These are phyloP conservation scores for Hypoxylon sp. DNA, from an alignment of 2,329 filamentous ascomycete species.

Conservation along the genomic window DNA sequence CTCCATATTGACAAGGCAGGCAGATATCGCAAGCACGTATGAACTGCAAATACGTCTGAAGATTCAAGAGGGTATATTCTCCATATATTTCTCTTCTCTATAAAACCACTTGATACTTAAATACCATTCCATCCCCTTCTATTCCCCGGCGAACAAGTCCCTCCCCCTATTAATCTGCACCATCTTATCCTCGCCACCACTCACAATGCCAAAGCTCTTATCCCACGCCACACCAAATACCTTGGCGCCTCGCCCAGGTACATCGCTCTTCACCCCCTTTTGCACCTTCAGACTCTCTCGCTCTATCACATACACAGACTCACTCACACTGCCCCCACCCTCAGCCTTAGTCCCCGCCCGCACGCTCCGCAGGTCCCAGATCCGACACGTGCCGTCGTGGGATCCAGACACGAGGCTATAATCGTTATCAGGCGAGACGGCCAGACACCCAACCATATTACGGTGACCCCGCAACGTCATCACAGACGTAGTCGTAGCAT, in stretches of 20 bases:
- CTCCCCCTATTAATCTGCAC: constrained; percentile 88
- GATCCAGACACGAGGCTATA: constrained; percentile 90
- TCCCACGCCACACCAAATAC: constrained; percentile 93
- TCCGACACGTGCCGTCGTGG: constrained; percentile 90
- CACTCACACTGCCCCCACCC: constrained; percentile 73
- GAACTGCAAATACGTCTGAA: constrained; percentile 1
- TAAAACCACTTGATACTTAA: background rate
- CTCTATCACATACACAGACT: constrained; percentile 81
- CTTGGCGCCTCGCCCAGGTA: constrained; percentile 87
- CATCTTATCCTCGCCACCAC: constrained; percentile 91
- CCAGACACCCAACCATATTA: constrained; percentile 73
- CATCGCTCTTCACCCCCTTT: constrained; percentile 67
- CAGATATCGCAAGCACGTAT: background rate
- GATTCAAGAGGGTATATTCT: constrained; percentile 24
- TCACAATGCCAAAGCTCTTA: constrained; percentile 86
- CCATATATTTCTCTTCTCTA: constrained; percentile 22
- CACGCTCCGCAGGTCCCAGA: constrained; percentile 90
- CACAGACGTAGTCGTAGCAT: constrained; percentile 80
- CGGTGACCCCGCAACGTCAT: constrained; percentile 94
- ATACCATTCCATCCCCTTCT: background rate
- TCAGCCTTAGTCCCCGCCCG: constrained; percentile 71
- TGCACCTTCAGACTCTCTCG: constrained; percentile 77
- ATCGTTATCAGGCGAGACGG: constrained; percentile 71
- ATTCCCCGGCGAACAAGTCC: constrained; percentile 58
- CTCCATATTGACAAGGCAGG: background rate